A percentile compares a stretch with the other conserved stretches of the same genome.
These are phyloP conservation scores for Microthlaspi erraticum DNA, from an alignment of 345 rosid species.

Conservation along the genomic window DNA sequence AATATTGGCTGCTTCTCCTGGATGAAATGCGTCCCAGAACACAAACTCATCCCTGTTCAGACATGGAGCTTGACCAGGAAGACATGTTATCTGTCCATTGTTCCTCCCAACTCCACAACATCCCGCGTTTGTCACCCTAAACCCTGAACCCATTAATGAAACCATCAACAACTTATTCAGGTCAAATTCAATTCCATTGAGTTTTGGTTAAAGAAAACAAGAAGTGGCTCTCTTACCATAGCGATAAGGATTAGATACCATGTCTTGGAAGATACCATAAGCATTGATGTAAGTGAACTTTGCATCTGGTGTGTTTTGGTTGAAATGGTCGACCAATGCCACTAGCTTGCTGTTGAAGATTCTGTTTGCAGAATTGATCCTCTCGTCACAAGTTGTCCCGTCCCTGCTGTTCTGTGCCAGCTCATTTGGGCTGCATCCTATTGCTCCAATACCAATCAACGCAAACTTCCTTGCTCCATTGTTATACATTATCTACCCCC, in stretches of 20 bases:
- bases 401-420: constrained; percentile 73
- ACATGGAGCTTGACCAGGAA: constrained; percentile 66
- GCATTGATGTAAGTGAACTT: constrained; percentile 70
- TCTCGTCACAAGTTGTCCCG: constrained; percentile 65
- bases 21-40: constrained; percentile 86
- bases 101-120: constrained; percentile 82
- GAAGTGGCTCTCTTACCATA: constrained; percentile 39
- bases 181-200: background rate
- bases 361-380: constrained; percentile 70
- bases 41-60: constrained; percentile 54
- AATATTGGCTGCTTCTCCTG: constrained; percentile 62
- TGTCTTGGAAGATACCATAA: constrained; percentile 78
- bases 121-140: constrained; percentile 60
- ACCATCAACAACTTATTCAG: background rate
- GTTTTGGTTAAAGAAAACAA: background rate
- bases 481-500: constrained; percentile 60
- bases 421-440: constrained; percentile 90
- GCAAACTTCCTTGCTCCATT: constrained; percentile 90
- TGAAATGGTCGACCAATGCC: constrained; percentile 67
- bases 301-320: constrained; percentile 61
- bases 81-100: constrained; percentile 74
- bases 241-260: constrained; percentile 47
- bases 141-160: constrained; percentile 48
- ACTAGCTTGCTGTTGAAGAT: constrained; percentile 76
- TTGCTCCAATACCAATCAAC: constrained; percentile 74